A percentile compares a stretch with the other conserved stretches of the same genome.
phyloP scores from a whole-genome alignment of 768 basidiomycete species.

The Aureoboletus auriporus region DNA sequence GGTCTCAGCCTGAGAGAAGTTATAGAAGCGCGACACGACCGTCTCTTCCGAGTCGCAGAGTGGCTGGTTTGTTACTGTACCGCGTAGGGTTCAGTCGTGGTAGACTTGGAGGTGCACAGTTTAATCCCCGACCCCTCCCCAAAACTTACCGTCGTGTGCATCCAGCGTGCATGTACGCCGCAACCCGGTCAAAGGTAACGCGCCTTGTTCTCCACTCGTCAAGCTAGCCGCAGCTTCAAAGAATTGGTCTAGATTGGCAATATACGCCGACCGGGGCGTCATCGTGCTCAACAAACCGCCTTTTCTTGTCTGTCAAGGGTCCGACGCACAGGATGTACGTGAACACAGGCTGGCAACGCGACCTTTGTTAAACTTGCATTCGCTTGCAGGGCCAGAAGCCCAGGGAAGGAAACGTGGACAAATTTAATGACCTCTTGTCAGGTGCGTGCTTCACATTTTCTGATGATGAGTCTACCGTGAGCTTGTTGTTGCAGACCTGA shows the following conservation, averaged over 20 bases:
- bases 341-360: slow-evolving; percentile 1
- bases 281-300: slow-evolving; percentile 61
- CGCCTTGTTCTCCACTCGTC: not conserved
- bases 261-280: slow-evolving; percentile 54
- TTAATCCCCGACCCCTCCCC: no score
- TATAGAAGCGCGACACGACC: no score
- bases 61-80: no score
- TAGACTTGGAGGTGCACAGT: no score
- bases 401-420: slow-evolving; percentile 24
- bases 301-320: slow-evolving; percentile 50
- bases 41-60: no score
- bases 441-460: slow-evolving; percentile 22
- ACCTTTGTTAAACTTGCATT: not conserved
- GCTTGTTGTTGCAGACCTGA: slow-evolving; percentile 21
- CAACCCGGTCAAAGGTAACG: slow-evolving; percentile 19
- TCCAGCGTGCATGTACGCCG: slow-evolving; percentile 21
- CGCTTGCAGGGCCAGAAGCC: slow-evolving; percentile 15
- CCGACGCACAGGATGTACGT: slow-evolving; percentile 25
- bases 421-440: slow-evolving; percentile 35
- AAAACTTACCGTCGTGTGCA: not conserved
- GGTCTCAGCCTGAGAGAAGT: no score
- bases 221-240: slow-evolving; percentile 9
- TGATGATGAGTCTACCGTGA: slow-evolving; percentile 2
- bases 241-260: slow-evolving; percentile 31
- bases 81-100: no score